These are phyloP conservation scores for Boletales sp. DNA, from an alignment of 768 basidiomycete species.

Conservation along the genomic window DNA sequence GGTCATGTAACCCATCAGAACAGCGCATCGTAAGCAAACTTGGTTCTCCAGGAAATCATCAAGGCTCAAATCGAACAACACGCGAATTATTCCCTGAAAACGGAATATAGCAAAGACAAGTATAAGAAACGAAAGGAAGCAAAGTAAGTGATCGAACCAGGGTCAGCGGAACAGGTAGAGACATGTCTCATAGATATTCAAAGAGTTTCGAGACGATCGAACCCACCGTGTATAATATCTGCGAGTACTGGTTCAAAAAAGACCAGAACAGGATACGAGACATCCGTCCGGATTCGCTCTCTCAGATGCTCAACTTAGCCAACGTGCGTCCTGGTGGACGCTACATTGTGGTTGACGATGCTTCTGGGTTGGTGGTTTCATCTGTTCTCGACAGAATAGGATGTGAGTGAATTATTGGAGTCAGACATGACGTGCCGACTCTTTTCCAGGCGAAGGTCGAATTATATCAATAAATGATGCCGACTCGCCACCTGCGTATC, in stretches of 20 bases:
- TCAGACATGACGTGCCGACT: neutral
- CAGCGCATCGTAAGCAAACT: conserved; percentile 6
- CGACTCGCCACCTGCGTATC: conserved; percentile 91
- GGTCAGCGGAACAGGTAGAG: neutral
- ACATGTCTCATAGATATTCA: conserved; percentile 57
- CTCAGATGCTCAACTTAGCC: conserved; percentile 81
- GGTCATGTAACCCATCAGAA: conserved; percentile 18
- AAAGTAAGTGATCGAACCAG: conserved; percentile 55
- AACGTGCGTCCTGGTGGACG: conserved; percentile 85
- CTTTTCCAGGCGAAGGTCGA: conserved; percentile 63
- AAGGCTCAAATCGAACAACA: conserved; percentile 91
- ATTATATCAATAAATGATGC: conserved; percentile 83
- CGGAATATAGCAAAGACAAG: conserved; percentile 98
- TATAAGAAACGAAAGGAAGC: conserved; percentile 96
- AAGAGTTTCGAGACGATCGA: conserved; percentile 85
- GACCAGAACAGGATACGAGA: conserved; percentile 79
- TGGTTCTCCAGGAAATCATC: conserved; percentile 78
- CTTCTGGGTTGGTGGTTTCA: conserved; percentile 82
- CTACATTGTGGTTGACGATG: conserved; percentile 88
- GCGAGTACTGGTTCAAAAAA: conserved; percentile 85
- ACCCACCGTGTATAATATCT: conserved; percentile 83
- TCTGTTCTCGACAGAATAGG: conserved; percentile 85
- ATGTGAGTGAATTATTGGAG: conserved; percentile 41
- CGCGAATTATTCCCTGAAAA: conserved; percentile 88
- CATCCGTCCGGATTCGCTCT: conserved; percentile 81